Evolutionary conservation across 768 basidiomycete genomes (phyloP).

Genomic region (Suillus tomentosus): DNA sequence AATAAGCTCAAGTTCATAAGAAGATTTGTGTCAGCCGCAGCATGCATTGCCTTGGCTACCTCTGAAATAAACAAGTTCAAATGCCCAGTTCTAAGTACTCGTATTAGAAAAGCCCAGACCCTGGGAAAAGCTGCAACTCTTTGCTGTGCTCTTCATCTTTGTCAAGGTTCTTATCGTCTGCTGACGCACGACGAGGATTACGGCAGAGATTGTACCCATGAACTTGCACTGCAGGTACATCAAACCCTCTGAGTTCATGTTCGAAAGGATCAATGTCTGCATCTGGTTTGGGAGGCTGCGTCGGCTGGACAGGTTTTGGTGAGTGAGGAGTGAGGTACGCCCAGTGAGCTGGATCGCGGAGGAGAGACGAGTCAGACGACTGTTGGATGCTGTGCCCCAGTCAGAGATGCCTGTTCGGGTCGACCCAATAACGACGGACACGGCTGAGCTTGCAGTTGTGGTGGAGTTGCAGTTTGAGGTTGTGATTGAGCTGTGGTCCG

Average conservation of each 20-base stretch:
- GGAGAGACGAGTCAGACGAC: background rate
- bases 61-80: background rate
- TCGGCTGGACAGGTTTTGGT: constrained; percentile 14
- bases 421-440: constrained; percentile 2
- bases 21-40: too few species aligned
- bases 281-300: constrained; percentile 27
- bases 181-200: constrained; percentile 31
- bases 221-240: constrained; percentile 17
- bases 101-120: constrained; percentile 43
- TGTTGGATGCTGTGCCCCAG: background rate
- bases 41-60: too few species aligned
- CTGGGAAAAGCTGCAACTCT: constrained; percentile 43
- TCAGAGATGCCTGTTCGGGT: constrained; percentile 5
- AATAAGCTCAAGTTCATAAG: too few species aligned
- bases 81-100: background rate
- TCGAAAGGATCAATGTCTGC: constrained; percentile 37
- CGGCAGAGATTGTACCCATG: constrained; percentile 18
- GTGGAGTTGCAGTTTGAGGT: constrained; percentile 18
- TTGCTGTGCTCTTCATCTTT: constrained; percentile 30
- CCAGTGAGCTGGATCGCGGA: constrained; percentile 1
- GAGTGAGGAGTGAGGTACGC: constrained; percentile 19
- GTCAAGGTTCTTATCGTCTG: constrained; percentile 19
- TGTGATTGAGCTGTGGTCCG: constrained; percentile 16
- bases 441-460: constrained; percentile 21
- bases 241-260: constrained; percentile 27